Evolutionary conservation across 495 filamentous ascomycete genomes (phyloP).

Genomic region (Annulohypoxylon nitens): DNA sequence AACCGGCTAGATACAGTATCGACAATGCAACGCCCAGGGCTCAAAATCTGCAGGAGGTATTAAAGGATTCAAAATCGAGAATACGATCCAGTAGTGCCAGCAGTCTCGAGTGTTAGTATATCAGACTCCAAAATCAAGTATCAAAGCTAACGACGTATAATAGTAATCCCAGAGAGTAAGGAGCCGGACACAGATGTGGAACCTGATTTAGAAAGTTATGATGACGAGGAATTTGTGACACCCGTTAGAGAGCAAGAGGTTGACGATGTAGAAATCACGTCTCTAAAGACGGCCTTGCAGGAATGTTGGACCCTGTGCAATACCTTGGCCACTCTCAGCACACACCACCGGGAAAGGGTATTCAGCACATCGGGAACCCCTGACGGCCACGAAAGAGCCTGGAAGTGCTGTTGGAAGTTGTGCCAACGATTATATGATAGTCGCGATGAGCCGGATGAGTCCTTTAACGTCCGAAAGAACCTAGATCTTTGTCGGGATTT

Average conservation of each 20-base stretch:
- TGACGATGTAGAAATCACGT: slow-evolving; percentile 73
- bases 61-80: slow-evolving; percentile 57
- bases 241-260: slow-evolving; percentile 58
- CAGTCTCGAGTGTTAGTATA: slow-evolving; percentile 78
- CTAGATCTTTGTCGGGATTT: slow-evolving; percentile 92
- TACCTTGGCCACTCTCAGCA: slow-evolving; percentile 86
- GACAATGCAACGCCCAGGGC: slow-evolving; percentile 85
- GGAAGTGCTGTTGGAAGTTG: slow-evolving; percentile 92
- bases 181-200: slow-evolving; percentile 56
- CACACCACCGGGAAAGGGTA: slow-evolving; percentile 82
- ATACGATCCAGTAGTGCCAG: slow-evolving; percentile 65
- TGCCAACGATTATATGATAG: slow-evolving; percentile 90
- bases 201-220: slow-evolving; percentile 52
- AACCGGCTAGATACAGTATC: slow-evolving; percentile 70
- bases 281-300: slow-evolving; percentile 79
- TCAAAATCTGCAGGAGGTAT: slow-evolving; percentile 77
- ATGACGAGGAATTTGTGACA: slow-evolving; percentile 58
- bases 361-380: slow-evolving; percentile 77
- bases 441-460: slow-evolving; percentile 75
- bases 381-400: slow-evolving; percentile 83
- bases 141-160: slow-evolving; percentile 24
- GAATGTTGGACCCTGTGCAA: slow-evolving; percentile 98
- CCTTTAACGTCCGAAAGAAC: slow-evolving; percentile 78
- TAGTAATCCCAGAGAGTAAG: slow-evolving; percentile 65
- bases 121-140: background rate